Percentiles rank a stretch among this genome's conserved stretches.
These are phyloP conservation scores for Adiantum capillusveneris DNA, from an alignment of 75 land plant species.

Conservation along the genomic window DNA sequence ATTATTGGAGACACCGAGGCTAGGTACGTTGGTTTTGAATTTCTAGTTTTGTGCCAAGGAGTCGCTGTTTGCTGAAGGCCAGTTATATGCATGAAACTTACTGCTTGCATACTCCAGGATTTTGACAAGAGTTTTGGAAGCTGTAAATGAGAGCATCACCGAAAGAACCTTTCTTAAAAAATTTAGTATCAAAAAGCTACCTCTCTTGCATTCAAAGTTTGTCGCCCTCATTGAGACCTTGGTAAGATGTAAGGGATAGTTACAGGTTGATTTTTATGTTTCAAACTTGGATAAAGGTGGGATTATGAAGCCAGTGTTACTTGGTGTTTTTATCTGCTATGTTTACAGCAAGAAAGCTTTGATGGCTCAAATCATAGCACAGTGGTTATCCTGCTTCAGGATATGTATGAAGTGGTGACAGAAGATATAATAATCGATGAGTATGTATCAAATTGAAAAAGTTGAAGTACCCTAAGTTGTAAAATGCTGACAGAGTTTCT, in stretches of 20 bases:
- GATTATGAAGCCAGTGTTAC: too few relatives aligned
- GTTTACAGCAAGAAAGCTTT: conserved; percentile 53
- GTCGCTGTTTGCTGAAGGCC: too few relatives aligned
- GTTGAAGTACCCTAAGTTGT: too few relatives aligned
- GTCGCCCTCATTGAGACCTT: conserved; percentile 65
- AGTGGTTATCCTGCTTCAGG: conserved; percentile 84
- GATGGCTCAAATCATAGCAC: conserved; percentile 52
- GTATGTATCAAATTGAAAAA: too few relatives aligned
- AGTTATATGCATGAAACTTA: too few relatives aligned
- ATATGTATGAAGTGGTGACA: conserved; percentile 94
- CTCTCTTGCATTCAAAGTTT: conserved; percentile 61
- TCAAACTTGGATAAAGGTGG: too few relatives aligned
- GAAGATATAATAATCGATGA: conserved; percentile 94
- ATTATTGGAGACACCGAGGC: conserved; percentile 81
- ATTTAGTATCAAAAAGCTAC: conserved; percentile 73
- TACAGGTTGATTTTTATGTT: too few relatives aligned
- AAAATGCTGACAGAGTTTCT: too few relatives aligned
- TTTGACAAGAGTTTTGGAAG: conserved; percentile 57
- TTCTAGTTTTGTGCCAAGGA: too few relatives aligned
- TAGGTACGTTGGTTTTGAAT: conserved; percentile 30
- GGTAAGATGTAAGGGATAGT: too few relatives aligned
- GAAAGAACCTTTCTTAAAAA: conserved; percentile 57
- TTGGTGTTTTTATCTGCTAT: too few relatives aligned
- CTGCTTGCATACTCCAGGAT: conserved; percentile 45
- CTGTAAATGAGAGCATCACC: conserved; percentile 57